Percentiles rank a stretch among this genome's conserved stretches.
Evolutionary conservation across 1,139 yeast species (phyloP).

Genomic region (Sugiyamaella sp.): DNA sequence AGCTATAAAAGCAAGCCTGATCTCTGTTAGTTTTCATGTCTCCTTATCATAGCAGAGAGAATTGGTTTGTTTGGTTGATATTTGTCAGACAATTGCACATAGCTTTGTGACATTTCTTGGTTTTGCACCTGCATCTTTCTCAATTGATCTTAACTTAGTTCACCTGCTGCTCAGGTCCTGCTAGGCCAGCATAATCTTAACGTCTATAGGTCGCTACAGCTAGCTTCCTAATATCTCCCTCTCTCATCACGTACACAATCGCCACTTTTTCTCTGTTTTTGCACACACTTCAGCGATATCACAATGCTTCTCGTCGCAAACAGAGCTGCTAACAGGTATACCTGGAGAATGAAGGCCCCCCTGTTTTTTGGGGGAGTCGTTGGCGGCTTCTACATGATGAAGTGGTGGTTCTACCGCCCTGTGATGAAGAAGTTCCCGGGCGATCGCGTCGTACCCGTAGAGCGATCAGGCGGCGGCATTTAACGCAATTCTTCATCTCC

Average conservation of each 20-base stretch:
- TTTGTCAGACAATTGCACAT: too few relatives aligned
- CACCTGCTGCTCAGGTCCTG: too few relatives aligned
- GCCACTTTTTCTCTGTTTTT: neutral
- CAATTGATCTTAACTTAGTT: too few relatives aligned
- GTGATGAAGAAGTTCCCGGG: constrained; percentile 32
- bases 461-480: constrained; percentile 37
- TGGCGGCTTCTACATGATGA: constrained; percentile 30
- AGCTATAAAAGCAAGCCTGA: neutral
- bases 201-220: too few relatives aligned
- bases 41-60: too few relatives aligned
- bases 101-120: too few relatives aligned
- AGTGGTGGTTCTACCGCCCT: constrained; percentile 35
- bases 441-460: constrained; percentile 35
- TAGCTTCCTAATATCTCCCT: too few relatives aligned
- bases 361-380: constrained; percentile 30
- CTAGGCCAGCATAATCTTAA: too few relatives aligned
- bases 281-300: neutral
- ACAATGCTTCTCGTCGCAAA: constrained; percentile 16
- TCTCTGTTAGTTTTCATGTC: too few relatives aligned
- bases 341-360: constrained; percentile 33
- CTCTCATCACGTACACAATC: too few relatives aligned
- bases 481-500: too few relatives aligned
- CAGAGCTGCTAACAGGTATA: constrained; percentile 21
- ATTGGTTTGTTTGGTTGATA: too few relatives aligned
- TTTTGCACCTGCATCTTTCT: neutral